Evolutionary conservation across 257 asterid species (phyloP).

Genomic region (Avicennia marina): DNA sequence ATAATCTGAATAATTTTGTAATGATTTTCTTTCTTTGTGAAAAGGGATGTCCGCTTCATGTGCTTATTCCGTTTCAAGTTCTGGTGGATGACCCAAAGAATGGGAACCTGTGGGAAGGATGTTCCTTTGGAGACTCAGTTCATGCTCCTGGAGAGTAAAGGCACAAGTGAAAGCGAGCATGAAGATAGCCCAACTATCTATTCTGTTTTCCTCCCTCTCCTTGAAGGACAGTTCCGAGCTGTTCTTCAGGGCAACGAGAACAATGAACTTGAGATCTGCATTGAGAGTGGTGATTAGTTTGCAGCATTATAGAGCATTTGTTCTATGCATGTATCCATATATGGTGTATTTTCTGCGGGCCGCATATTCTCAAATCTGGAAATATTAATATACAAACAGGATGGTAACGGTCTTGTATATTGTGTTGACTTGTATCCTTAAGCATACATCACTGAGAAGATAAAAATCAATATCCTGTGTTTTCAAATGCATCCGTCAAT

Average conservation of each 20-base stretch:
- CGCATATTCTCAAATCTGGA: neutral
- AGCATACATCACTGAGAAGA: neutral
- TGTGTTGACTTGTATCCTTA: neutral
- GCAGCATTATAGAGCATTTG: too few relatives aligned
- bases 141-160: slow-evolving; percentile 89
- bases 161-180: slow-evolving; percentile 40
- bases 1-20: neutral
- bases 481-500: too few relatives aligned
- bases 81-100: slow-evolving; percentile 99
- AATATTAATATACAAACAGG: neutral
- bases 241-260: slow-evolving; percentile 90
- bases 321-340: too few relatives aligned
- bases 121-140: slow-evolving; percentile 91
- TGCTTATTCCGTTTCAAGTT: slow-evolving; percentile 95
- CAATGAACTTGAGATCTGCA: slow-evolving; percentile 83
- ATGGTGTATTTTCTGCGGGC: neutral
- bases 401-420: neutral
- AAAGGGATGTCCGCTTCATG: slow-evolving; percentile 80
- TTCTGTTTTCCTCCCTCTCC: slow-evolving; percentile 84
- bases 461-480: neutral
- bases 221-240: slow-evolving; percentile 93
- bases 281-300: slow-evolving; percentile 77
- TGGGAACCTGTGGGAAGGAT: slow-evolving; percentile 87
- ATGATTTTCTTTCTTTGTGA: slow-evolving; percentile 3
- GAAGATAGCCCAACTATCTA: slow-evolving; percentile 62